Base-by-base conservation (phyloP, 2,329 filamentous ascomycete species). In the Colletotrichum sp. region DNA sequence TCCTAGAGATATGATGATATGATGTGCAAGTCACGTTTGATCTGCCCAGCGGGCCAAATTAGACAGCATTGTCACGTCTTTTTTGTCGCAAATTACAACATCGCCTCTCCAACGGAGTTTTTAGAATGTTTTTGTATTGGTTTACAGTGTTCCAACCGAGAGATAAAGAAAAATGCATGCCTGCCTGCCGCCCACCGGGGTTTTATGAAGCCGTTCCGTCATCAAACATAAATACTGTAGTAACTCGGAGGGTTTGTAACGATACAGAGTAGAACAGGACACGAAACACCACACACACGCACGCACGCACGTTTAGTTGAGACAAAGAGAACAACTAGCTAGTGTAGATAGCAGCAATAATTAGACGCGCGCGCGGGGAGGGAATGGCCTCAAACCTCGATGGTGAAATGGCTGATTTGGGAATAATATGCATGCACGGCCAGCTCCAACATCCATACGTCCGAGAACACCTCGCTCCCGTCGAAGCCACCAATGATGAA, bases 371-470 rank as follows among this genome's bases (percentile, higher is more conserved):
- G 68, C 13, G 57, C 26, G 57, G 26, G 24, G 18, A 8, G 68
- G 24, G 8, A 60, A 28, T 12, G 34, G 15, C 70, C 57, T 75
- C 71, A 93, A 75, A 94, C 91, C 80, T 94, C 92, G 79, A 94
- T 94, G 52, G 88, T 92, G 79, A 94, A 94, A 83, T 94, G 92
- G 82, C 92, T 94, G 81, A 94, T 94, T 84, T 94, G 93, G 77
- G 92, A 94, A 81, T 94, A 94, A 82, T 94, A 94, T 49, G 92
- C 90, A 83, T 94, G 92, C 13, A 94, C 92, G 3, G 92, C 93
- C 79, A 94, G 84, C 84, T 94, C 93, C 71, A 94, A 84, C 8
- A 94, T 88, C 87, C 90, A 92, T 21, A 93, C 92, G 77, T 94
- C 93, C 44, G 90, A 89, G 86, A 94, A 94, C 28, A 94, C 92